Percentiles rank a stretch among this genome's conserved stretches.
Conservation (phyloP, 441 rosid genomes). For the Isatis lusitanica region DNA sequence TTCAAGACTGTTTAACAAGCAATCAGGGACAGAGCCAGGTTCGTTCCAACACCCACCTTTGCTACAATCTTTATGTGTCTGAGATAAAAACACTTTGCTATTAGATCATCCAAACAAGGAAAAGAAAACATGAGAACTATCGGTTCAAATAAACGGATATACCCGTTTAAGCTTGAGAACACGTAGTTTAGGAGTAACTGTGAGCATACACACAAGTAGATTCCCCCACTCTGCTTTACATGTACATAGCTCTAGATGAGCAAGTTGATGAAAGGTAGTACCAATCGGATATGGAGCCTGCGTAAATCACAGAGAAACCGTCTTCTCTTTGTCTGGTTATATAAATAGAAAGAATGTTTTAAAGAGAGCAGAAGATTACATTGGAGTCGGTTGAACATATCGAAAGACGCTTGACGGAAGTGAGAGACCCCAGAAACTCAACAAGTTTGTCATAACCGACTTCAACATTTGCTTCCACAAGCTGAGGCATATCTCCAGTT, state of each 20-base stretch:
- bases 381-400: not conserved
- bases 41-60: not conserved
- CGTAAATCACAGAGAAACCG: not conserved
- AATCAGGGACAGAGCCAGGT: not conserved
- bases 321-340: not conserved
- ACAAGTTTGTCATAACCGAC: not conserved
- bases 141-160: not conserved
- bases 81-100: not conserved
- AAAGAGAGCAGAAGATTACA: constrained; percentile 1
- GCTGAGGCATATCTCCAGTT: constrained; percentile 2
- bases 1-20: constrained; percentile 6
- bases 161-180: constrained; percentile 16
- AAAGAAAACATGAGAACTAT: not conserved
- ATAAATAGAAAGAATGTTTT: not conserved
- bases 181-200: not conserved
- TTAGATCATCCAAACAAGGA: not conserved
- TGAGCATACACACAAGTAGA: constrained; percentile 1
- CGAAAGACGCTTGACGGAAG: constrained; percentile 3
- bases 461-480: constrained; percentile 9
- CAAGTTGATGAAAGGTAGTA: constrained; percentile 4
- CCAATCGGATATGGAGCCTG: not conserved
- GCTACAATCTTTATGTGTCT: not conserved
- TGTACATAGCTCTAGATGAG: constrained; percentile 11
- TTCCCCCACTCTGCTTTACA: constrained; percentile 11
- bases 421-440: not conserved